phyloP scores from a whole-genome alignment of 257 asterid genomes.

The Agastache rugosa region DNA sequence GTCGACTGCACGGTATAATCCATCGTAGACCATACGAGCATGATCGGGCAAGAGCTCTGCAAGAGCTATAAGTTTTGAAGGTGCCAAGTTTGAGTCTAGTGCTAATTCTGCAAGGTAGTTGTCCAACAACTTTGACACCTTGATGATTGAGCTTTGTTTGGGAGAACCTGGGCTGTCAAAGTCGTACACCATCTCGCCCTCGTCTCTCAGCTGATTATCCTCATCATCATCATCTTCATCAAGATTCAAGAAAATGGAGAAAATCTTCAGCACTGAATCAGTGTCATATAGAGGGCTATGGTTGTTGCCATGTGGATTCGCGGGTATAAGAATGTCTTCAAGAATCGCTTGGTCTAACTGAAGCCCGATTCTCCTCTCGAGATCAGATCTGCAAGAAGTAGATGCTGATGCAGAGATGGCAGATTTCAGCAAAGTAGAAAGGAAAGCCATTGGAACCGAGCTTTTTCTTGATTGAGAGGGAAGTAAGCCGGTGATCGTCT shows the following conservation, averaged over 20 bases:
- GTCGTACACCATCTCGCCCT: constrained; percentile 71
- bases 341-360: constrained; percentile 92
- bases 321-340: constrained; percentile 86
- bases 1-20: constrained; percentile 84
- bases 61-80: constrained; percentile 70
- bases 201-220: constrained; percentile 64
- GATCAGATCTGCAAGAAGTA: constrained; percentile 81
- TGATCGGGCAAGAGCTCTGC: constrained; percentile 91
- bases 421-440: constrained; percentile 77
- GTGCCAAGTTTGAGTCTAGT: constrained; percentile 67
- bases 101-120: constrained; percentile 86
- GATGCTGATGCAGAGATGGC: constrained; percentile 69
- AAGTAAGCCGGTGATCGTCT: constrained; percentile 61
- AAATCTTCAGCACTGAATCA: constrained; percentile 71
- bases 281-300: constrained; percentile 73
- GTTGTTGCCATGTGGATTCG: constrained; percentile 56
- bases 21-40: constrained; percentile 80
- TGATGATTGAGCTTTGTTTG: constrained; percentile 84
- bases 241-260: constrained; percentile 82
- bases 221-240: constrained; percentile 87
- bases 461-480: constrained; percentile 88
- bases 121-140: constrained; percentile 84
- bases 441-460: constrained; percentile 85
- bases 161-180: constrained; percentile 93
- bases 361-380: constrained; percentile 85